phyloP scores from a whole-genome alignment of 108 stramenopile genomes.

The Fragilariopsis cylindrus region DNA sequence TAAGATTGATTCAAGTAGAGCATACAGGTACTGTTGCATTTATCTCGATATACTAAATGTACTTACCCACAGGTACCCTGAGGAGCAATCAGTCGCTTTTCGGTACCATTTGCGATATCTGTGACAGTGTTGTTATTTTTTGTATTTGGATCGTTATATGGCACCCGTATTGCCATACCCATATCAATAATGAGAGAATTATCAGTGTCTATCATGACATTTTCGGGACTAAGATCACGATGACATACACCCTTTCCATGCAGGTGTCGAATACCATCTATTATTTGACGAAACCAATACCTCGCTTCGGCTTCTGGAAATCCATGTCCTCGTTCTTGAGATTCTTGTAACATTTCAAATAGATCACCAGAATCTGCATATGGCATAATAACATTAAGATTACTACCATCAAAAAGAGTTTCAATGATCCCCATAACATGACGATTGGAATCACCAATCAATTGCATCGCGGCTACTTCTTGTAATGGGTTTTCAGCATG shows the following conservation, averaged over 20 bases:
- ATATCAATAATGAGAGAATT: constrained; percentile 54
- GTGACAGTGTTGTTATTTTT: constrained; percentile 20
- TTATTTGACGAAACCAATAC: constrained; percentile 66
- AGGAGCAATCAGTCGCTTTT: constrained; percentile 40
- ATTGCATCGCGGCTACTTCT: constrained; percentile 92
- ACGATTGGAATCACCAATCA: constrained; percentile 62
- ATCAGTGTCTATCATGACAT: constrained; percentile 46
- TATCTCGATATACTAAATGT: constrained; percentile 77
- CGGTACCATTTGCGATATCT: constrained; percentile 38
- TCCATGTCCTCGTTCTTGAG: constrained; percentile 36
- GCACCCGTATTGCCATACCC: constrained; percentile 68
- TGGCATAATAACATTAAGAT: constrained; percentile 67
- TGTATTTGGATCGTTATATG: constrained; percentile 37
- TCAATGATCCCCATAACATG: constrained; percentile 45
- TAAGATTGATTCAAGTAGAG: no score
- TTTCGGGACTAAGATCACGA: constrained; percentile 63
- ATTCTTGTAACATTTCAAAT: constrained; percentile 48
- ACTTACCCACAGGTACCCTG: constrained; percentile 64
- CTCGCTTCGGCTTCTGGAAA: constrained; percentile 52
- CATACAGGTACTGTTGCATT: constrained; percentile 30
- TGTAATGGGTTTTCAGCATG: constrained; percentile 90
- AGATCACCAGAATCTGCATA: constrained; percentile 66
- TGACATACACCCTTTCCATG: constrained; percentile 61
- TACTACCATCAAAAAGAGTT: constrained; percentile 50
- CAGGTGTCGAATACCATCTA: constrained; percentile 59